Evolutionary conservation across 768 basidiomycete genomes (phyloP), one percentile per base, ranked within the genome.

Genomic region (Lactarius indigo): DNA sequence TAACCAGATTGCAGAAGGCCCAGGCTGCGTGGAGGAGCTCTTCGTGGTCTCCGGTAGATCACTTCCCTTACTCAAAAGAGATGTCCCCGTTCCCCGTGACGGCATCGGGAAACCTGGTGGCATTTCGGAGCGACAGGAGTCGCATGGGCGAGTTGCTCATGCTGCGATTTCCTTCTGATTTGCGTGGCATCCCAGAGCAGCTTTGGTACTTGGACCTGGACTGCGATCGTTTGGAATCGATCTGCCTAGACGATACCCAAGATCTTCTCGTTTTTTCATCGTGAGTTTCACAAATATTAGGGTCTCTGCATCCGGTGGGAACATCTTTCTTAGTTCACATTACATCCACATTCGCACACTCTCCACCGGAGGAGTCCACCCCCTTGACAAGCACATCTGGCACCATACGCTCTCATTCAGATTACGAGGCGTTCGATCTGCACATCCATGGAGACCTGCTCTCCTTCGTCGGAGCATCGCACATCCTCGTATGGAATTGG

Each of bases 291-390:
- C 8, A 20, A 41, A 26, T 18, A 23, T 47, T 18, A 6, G 26
- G 26, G 15, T 41, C 44, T 9, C 37, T 23, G 3, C 44, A 26
- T 13, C 26, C 35, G 6, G 9, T 20, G 5, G 18, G 44, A 10
- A 28, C 42, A 30, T 26, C 0, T 41, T 57, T 18, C 15, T 30
- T 28, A 64, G 64, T 52, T 42, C 41, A 28, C 6, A 17, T 8
- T 23, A 41, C 10, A 41, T 64, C 57, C n/a, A 59, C 20, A 54
- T 59, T 26, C 64, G 64, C 13, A 59, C 64, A 8, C 57, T 64
- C 18, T 64, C 64, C 37, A 59, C 64, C 6, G 64, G 57, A 42
- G 28, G 15, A 3, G 64, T 64, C 12, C 64, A 64, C 57, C 64
- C 64, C 20, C 35, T 59, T 59, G 10, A 64, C 64, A 30, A 58